phyloP scores from a whole-genome alignment of 1,139 yeast species.

The Kodamaea ohmeri region DNA sequence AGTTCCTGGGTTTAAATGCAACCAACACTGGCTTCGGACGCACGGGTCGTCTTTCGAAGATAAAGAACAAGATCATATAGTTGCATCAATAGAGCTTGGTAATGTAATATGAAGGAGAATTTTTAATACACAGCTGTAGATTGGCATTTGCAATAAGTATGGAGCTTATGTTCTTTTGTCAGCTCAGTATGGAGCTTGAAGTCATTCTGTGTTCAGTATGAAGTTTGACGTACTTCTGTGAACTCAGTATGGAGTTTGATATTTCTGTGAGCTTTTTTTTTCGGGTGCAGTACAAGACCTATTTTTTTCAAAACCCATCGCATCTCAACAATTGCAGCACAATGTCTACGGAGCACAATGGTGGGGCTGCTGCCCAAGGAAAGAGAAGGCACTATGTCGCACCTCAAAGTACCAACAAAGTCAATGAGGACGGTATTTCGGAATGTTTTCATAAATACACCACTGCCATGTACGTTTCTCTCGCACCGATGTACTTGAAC shows the following conservation, averaged over 20 bases:
- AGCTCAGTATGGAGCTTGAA: too few relatives aligned
- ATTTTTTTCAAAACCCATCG: constrained; percentile 9
- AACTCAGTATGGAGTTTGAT: too few relatives aligned
- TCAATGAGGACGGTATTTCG: constrained; percentile 42
- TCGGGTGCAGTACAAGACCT: constrained; percentile 3
- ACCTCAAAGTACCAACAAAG: constrained; percentile 34
- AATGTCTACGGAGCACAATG: constrained; percentile 9
- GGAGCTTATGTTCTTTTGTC: too few relatives aligned
- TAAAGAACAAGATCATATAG: constrained; percentile 14
- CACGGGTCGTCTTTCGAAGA: constrained; percentile 13
- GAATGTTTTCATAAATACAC: constrained; percentile 68
- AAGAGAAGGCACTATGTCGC: constrained; percentile 22
- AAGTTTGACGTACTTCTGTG: too few relatives aligned
- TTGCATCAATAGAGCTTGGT: too few relatives aligned
- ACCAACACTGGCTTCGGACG: constrained; percentile 4
- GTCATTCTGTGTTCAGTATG: too few relatives aligned
- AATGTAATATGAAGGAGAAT: too few relatives aligned
- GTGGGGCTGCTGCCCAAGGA: constrained; percentile 5
- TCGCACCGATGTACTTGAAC: constrained; percentile 75
- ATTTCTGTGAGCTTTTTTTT: constrained; percentile 5
- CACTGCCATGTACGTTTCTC: constrained; percentile 69
- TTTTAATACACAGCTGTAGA: too few relatives aligned
- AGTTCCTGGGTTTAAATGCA: constrained; percentile 1
- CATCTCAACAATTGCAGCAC: constrained; percentile 4
- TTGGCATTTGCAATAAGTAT: too few relatives aligned